A percentile compares a stretch with the other conserved stretches of the same genome.
Conservation (phyloP, 306 rosid species). For the Prunus persica region DNA sequence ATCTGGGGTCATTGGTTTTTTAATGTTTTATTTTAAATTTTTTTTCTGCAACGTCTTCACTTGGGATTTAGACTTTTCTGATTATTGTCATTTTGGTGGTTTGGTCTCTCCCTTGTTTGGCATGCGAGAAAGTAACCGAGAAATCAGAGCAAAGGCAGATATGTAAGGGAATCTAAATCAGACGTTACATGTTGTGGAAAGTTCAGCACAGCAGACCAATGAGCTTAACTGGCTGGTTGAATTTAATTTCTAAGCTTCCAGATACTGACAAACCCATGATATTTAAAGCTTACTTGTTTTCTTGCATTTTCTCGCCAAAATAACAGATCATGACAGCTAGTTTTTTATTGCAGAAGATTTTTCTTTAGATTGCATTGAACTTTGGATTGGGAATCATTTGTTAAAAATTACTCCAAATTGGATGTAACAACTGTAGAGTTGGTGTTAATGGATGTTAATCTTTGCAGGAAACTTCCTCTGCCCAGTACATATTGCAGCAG, state of each 20-base stretch:
- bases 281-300: background rate
- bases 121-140: background rate
- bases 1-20: background rate
- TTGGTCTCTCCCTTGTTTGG: background rate
- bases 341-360: background rate
- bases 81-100: background rate
- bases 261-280: background rate
- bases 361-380: background rate
- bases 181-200: background rate
- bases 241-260: background rate
- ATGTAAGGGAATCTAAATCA: background rate
- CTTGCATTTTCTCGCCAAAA: background rate
- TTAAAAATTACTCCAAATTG: background rate
- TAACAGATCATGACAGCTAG: slow-evolving; percentile 18
- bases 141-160: background rate
- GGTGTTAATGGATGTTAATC: background rate
- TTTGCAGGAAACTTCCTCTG: slow-evolving; percentile 92
- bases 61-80: background rate
- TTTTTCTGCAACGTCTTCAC: background rate
- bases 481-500: slow-evolving; percentile 97
- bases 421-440: background rate
- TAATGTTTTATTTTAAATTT: background rate
- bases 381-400: background rate
- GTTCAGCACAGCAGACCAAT: slow-evolving; percentile 6
- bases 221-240: slow-evolving; percentile 6